Conservation (phyloP, 2,329 filamentous ascomycete genomes). For the Xylariaceae sp. region DNA sequence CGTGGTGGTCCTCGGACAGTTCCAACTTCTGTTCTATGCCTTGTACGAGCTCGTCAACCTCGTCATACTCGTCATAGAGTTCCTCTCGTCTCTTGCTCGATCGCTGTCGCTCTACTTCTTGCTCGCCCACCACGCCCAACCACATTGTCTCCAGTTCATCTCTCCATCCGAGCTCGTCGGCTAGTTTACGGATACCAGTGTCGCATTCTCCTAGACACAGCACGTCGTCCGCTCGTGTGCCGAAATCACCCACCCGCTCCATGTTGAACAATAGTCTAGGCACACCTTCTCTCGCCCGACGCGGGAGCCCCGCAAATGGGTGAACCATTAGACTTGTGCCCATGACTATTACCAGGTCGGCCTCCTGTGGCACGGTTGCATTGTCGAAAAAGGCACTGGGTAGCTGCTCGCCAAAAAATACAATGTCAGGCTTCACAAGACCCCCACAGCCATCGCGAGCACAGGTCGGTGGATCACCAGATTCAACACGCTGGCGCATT, state of each 20-base stretch:
- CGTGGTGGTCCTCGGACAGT: constrained; percentile 31
- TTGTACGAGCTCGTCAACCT: constrained; percentile 45
- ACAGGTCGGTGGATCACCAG: constrained; percentile 75
- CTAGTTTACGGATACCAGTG: constrained; percentile 77
- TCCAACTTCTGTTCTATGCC: constrained; percentile 28
- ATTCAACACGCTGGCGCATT: constrained; percentile 74
- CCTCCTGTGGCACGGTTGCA: constrained; percentile 58
- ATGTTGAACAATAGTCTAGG: constrained; percentile 89
- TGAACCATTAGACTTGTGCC: constrained; percentile 89
- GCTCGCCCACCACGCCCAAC: constrained; percentile 69
- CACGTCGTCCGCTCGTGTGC: constrained; percentile 82
- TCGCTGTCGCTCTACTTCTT: constrained; percentile 60
- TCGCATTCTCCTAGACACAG: constrained; percentile 85
- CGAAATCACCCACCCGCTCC: constrained; percentile 81
- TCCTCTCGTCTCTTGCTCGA: constrained; percentile 43
- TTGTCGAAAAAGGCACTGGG: constrained; percentile 69
- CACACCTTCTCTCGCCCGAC: constrained; percentile 63
- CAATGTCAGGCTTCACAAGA: constrained; percentile 91
- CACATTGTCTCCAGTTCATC: constrained; percentile 82
- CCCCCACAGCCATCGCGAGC: constrained; percentile 68
- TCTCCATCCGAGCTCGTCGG: constrained; percentile 81
- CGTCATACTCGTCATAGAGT: constrained; percentile 38
- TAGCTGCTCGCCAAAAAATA: constrained; percentile 79
- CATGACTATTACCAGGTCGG: constrained; percentile 83
- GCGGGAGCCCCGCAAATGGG: constrained; percentile 84